Base-by-base conservation (phyloP, 2,329 filamentous ascomycete species). In the Orbilia oligospora region DNA sequence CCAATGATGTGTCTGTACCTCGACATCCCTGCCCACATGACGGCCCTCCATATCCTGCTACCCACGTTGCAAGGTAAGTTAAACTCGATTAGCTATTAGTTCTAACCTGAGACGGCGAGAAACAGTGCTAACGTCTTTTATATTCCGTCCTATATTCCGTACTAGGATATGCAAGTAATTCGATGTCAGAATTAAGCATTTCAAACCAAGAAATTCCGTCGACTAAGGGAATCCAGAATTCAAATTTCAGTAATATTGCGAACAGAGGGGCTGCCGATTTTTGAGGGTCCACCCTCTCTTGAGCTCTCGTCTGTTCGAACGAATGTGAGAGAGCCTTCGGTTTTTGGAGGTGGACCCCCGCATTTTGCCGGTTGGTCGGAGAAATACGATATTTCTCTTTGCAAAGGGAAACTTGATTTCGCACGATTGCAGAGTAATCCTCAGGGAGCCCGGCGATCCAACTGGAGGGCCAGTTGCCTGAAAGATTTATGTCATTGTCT, bases 401-500 rank as follows among this genome's bases (percentile, higher is more conserved):
- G 56, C 56, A 61, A 61, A 58, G 73, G 73, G 66, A 71, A 77
- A 77, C 73, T 71, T 77, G 73, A 63, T 77, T 77, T 66, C 49
- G 61, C 73, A 71, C 46, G 41, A 61, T 61, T 61, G 41, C 41
- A 46, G 56, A 22, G 44, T 56, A 24, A 41, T 68, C 58, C 18
- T 56, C 72, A 61, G 41, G 56, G 65, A 69, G 66, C 24, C 48
- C 65, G 66, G 66, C 48, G 63, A 56, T 70, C 65, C 38, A 68
- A 48, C 51, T 51, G 30, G 49, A 46, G 44, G 49, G 30, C 66
- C 67, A 77, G 61, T 66, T 71, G 67, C 73, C 73, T 71, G 58
- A 70, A 70, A 46, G 36, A 76, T 71, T 49, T 66, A 67, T 67
- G 58, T 71, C 71, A 75, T 75, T 68, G 46, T 63, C 58, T 65